phyloP scores from a whole-genome alignment of 2,329 filamentous ascomycete species.

The Aspergillus persii region DNA sequence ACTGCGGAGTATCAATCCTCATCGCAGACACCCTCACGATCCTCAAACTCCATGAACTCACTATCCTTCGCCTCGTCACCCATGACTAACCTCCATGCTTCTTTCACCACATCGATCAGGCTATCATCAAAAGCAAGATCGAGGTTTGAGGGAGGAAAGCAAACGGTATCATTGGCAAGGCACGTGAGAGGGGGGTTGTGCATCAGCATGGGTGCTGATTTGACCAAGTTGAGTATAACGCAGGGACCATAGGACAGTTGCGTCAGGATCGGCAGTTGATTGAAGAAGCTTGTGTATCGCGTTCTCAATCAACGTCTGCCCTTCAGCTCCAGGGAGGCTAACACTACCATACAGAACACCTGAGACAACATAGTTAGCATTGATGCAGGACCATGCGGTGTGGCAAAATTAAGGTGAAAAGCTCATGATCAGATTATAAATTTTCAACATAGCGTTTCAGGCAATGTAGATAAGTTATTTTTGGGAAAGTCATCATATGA shows the following conservation, averaged over 20 bases:
- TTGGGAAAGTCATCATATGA: conserved; percentile 75
- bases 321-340: conserved; percentile 33
- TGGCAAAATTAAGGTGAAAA: conserved; percentile 14
- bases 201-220: conserved; percentile 12
- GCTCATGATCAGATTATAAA: conserved; percentile 71
- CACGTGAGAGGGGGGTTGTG: conserved; percentile 14
- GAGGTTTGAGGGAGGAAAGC: conserved; percentile 59
- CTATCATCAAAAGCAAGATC: conserved; percentile 74
- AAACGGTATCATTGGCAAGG: conserved; percentile 47
- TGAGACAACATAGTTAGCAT: conserved; percentile 41
- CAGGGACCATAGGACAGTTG: conserved; percentile 52
- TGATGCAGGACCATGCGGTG: conserved; percentile 19
- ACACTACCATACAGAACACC: conserved; percentile 59
- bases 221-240: conserved; percentile 50
- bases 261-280: conserved; percentile 26
- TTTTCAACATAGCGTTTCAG: conserved; percentile 90
- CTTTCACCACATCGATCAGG: conserved; percentile 63
- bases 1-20: conserved; percentile 38
- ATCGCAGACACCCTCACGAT: conserved; percentile 62
- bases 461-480: conserved; percentile 99
- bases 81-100: conserved; percentile 67
- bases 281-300: conserved; percentile 44
- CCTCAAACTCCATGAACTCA: conserved; percentile 75
- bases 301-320: conserved; percentile 40
- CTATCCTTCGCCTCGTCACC: conserved; percentile 50